Base-by-base conservation (phyloP, 441 rosid genomes). In the Bruguiera hainesii region DNA sequence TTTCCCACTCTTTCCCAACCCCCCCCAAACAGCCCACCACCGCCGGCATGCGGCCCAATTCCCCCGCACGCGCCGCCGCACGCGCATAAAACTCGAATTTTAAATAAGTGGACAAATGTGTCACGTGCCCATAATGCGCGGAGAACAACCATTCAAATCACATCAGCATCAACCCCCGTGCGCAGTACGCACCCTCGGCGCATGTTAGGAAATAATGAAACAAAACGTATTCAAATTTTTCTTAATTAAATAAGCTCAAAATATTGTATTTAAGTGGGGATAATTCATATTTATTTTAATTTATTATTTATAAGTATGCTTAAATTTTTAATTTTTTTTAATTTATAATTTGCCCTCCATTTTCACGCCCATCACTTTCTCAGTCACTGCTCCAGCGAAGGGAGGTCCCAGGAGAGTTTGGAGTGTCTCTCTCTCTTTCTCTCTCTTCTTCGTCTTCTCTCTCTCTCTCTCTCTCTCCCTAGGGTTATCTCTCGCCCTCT, bases 341-440 rank as follows among this genome's bases (percentile, higher is more conserved):
- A 37, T 11, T 52, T 52, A 18, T 73, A 71, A 60, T 79, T 71
- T 68, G 83, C 75, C 87, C 87, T 83, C 81, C 86, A 79, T 50
- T 79, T 76, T 82, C 67, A 75, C 79, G 62, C 50, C 72, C 37
- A 49, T 59, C 68, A 80, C 77, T 68, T 66, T 74, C 50, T 73
- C 77, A 74, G 69, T 73, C 64, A 15, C 59, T 60, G 73, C 73
- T 74, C 79, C 83, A 75, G 73, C 84, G 78, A 60, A 65, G 80
- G 76, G 72, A 76, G 60, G 68, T 67, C 57, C 73, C 71, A 26
- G 37, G 68, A 56, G 62, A 68, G 63, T 3, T 33, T 42, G 15
- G 18, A 42, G 48, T 42, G 4, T 42, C 48, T 7, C 7, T 5
- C 11, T 31, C 8, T 37, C 18, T 42, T 70, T 50, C 42, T 75